These are phyloP conservation scores for Pyricularia pennisetigena DNA, from an alignment of 2,329 filamentous ascomycete species.

Conservation along the genomic window DNA sequence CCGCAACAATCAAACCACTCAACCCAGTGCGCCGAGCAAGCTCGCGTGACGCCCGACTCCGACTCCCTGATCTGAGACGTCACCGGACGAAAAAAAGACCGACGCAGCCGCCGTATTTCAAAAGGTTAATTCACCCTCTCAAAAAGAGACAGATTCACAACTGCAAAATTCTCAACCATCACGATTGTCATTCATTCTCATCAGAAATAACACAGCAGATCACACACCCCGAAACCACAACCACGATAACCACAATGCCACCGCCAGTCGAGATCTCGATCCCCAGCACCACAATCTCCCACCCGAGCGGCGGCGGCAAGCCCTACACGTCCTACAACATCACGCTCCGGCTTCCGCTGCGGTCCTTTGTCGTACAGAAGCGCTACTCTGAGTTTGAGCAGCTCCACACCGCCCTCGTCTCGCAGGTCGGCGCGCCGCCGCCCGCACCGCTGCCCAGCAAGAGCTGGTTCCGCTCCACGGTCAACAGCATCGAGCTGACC, in stretches of 20 bases:
- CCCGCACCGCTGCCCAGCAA: constrained; percentile 62
- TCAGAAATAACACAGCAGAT: neutral
- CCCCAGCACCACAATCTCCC: constrained; percentile 47
- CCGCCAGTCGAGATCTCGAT: constrained; percentile 59
- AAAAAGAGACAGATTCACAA: neutral
- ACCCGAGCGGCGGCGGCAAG: constrained; percentile 43
- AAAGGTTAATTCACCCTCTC: neutral
- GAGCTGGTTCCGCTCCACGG: constrained; percentile 67
- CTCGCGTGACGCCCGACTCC: neutral
- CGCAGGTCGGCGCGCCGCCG: constrained; percentile 51
- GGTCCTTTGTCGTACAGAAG: constrained; percentile 67
- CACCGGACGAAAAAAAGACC: neutral
- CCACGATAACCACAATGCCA: constrained; percentile 39
- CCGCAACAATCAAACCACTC: neutral
- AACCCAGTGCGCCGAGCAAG: neutral
- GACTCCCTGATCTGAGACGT: neutral
- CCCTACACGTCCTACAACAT: constrained; percentile 73
- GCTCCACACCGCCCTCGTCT: constrained; percentile 53
- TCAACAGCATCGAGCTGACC: constrained; percentile 58
- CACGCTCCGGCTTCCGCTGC: constrained; percentile 64
- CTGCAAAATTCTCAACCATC: neutral
- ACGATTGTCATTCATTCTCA: neutral
- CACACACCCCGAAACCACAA: neutral
- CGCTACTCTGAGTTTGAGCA: constrained; percentile 71
- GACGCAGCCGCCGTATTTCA: neutral